These are phyloP conservation scores for Pseudevernia furfuracea DNA, from an alignment of 495 filamentous ascomycete species.

Conservation along the genomic window DNA sequence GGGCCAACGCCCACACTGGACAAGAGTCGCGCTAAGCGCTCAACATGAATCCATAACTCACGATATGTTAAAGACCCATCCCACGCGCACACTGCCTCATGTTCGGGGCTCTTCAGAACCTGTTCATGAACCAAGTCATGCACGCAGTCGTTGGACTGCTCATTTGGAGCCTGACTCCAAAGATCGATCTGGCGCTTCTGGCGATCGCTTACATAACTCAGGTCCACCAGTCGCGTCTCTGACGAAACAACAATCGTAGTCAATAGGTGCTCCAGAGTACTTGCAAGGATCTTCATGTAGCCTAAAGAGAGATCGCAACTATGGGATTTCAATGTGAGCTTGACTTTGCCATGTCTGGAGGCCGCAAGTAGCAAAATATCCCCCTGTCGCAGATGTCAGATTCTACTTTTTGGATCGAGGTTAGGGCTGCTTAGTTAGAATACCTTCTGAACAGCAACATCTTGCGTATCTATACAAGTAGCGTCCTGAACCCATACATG, in stretches of 20 bases:
- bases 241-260: slow-evolving; percentile 3
- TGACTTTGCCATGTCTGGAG: neutral
- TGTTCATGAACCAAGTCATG: slow-evolving; percentile 46
- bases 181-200: slow-evolving; percentile 6
- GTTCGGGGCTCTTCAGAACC: slow-evolving; percentile 33
- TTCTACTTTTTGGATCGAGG: neutral
- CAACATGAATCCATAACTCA: slow-evolving; percentile 35
- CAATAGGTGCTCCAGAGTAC: slow-evolving; percentile 11
- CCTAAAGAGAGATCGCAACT: slow-evolving; percentile 7
- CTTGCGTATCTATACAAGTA: neutral
- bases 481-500: neutral
- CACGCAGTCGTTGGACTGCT: slow-evolving; percentile 32
- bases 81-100: slow-evolving; percentile 47
- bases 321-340: slow-evolving; percentile 3
- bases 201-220: slow-evolving; percentile 16
- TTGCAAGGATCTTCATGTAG: slow-evolving; percentile 18
- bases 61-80: slow-evolving; percentile 52
- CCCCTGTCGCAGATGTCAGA: slow-evolving; percentile 8
- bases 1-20: slow-evolving; percentile 39
- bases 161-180: slow-evolving; percentile 4
- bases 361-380: slow-evolving; percentile 9
- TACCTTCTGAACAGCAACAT: neutral
- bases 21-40: slow-evolving; percentile 42
- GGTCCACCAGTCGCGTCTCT: slow-evolving; percentile 3
- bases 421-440: neutral